These are phyloP conservation scores for Durotheca rogersii DNA, from an alignment of 495 filamentous ascomycete genomes.

Conservation along the genomic window DNA sequence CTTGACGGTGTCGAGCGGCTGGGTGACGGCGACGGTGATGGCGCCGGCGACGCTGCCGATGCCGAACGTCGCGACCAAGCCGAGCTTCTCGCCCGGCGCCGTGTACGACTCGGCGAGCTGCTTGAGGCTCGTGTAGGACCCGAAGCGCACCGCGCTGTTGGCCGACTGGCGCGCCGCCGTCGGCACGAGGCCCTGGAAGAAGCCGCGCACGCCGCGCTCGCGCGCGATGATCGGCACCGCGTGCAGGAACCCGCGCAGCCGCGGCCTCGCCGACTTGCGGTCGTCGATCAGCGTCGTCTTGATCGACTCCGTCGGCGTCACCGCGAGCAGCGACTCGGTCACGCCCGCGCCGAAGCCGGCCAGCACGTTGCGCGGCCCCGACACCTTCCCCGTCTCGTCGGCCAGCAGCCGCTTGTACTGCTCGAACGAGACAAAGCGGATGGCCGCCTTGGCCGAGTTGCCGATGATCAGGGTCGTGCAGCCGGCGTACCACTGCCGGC, in stretches of 20 bases:
- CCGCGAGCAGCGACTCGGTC: constrained; percentile 88
- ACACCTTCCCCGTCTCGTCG: constrained; percentile 85
- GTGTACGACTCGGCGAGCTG: constrained; percentile 91
- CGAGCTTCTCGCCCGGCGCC: constrained; percentile 91
- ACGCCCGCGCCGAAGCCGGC: constrained; percentile 94
- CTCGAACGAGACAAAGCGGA: constrained; percentile 96
- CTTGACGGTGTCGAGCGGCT: constrained; percentile 94
- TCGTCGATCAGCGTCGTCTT: constrained; percentile 98
- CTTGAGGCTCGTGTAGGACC: constrained; percentile 83
- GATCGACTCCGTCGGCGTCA: constrained; percentile 97
- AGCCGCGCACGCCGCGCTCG: constrained; percentile 84
- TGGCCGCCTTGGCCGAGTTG: constrained; percentile 93
- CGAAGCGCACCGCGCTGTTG: constrained; percentile 87
- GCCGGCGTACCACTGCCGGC: constrained; percentile 93
- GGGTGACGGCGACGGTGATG: constrained; percentile 89
- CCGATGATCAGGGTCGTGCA: constrained; percentile 97
- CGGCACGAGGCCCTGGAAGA: constrained; percentile 95
- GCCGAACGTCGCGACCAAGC: constrained; percentile 82
- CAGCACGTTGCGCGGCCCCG: constrained; percentile 85
- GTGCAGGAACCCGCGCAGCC: constrained; percentile 90
- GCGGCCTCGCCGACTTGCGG: constrained; percentile 78
- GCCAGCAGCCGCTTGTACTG: constrained; percentile 79
- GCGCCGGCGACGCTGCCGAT: constrained; percentile 87
- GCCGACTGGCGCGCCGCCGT: constrained; percentile 93
- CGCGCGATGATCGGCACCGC: constrained; percentile 81